Conservation (phyloP, 2,329 filamentous ascomycete species). For the Esteya vermicola region DNA sequence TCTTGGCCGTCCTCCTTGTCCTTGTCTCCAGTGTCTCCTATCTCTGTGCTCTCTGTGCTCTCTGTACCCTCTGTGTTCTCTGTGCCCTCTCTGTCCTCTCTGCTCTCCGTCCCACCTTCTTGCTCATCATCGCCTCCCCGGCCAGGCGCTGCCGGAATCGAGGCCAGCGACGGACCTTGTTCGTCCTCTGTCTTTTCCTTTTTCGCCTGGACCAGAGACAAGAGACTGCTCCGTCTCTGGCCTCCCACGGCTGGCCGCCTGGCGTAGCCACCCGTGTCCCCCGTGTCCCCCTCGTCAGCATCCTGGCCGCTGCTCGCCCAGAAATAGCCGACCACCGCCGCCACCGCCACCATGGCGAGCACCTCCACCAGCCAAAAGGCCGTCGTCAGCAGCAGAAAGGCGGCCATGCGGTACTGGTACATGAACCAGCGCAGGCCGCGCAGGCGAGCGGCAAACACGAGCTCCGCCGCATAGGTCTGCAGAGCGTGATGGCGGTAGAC, state of each 20-base stretch:
- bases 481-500: conserved; percentile 31
- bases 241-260: not conserved
- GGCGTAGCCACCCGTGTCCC: not conserved
- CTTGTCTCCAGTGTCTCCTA: not conserved
- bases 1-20: no score
- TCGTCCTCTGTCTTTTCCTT: not conserved
- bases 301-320: not conserved
- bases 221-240: not conserved
- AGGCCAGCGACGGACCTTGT: not conserved
- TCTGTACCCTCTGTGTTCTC: no score
- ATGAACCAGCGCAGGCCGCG: conserved; percentile 70
- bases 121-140: not conserved
- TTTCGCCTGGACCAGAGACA: no score
- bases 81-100: no score
- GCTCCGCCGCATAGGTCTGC: conserved; percentile 58
- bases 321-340: conserved; percentile 33
- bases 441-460: conserved; percentile 62
- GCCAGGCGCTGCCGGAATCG: not conserved
- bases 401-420: conserved; percentile 64
- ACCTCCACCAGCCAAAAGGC: conserved; percentile 70
- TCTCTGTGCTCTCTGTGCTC: not conserved
- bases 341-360: conserved; percentile 49
- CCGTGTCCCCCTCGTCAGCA: not conserved
- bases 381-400: conserved; percentile 52
- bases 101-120: not conserved